Base-by-base conservation (phyloP, 2,329 filamentous ascomycete genomes). In the Acrodontium crateriforme region DNA sequence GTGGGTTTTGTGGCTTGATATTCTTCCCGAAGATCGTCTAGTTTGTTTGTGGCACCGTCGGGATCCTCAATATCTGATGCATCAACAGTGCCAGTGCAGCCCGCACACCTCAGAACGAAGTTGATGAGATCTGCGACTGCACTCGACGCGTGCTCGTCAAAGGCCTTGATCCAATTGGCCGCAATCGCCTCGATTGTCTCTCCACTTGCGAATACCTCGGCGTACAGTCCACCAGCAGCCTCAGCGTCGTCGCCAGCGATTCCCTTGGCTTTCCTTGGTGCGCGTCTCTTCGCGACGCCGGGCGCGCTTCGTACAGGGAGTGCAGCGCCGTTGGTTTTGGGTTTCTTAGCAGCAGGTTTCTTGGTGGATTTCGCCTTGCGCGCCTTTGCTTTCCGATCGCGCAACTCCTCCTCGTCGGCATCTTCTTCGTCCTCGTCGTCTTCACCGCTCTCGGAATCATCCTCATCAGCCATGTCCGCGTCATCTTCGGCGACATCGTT, bases 21-120 rank as follows among this genome's bases (percentile, higher is more conserved):
- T 36, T 85, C 74, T 36, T 80, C 76, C 54, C 94, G 82, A n/a
- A 98, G 64, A 44, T 95, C 85, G 13, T 69, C 65, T 24, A 98
- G 61, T 47, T 74, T 75, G 46, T 74, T 75, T 11, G 80, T 72
- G 25, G 78, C 81, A 47, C 89, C 84, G 50, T 98, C 89, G 6
- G 83, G 74, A 50, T 98, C 87, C 40, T 77, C 74, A 38, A 94
- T 81, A 50, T 95, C 84, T 49, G 89, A 75, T 20, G 71, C 69
- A 7, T 76, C 78, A 30, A 98, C 71, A 40, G 78, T 69, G 29
- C 81, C 65, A 30, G 82, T 72, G 51, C 85, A 92, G 16, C 89
- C 89, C 11, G 85, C 74, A 37, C 80, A 69, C 40, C 64, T 63
- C 11, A 77, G 54, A 13, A 74, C 61, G 30, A 76, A 68, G 44